Evolutionary conservation across 768 basidiomycete genomes (phyloP).

Genomic region (Zangia roseola): DNA sequence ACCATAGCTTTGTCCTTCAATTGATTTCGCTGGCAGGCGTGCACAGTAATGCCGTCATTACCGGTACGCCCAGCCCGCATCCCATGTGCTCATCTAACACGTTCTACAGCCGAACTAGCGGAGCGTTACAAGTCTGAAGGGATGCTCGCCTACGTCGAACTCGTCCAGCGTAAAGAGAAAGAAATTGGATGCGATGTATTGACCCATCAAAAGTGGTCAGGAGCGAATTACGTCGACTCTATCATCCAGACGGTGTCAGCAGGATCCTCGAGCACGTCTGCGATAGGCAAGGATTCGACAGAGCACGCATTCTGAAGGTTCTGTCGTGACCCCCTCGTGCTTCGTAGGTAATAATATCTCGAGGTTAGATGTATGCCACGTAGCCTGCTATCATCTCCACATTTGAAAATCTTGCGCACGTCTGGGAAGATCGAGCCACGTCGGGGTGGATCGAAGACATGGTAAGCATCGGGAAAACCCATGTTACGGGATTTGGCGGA

Average conservation of each 20-base stretch:
- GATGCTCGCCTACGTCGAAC: slow-evolving; percentile 90
- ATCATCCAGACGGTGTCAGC: slow-evolving; percentile 83
- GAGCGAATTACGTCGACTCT: slow-evolving; percentile 86
- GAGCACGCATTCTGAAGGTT: slow-evolving; percentile 70
- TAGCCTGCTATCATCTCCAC: neutral
- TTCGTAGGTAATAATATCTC: neutral
- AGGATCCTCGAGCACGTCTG: slow-evolving; percentile 84
- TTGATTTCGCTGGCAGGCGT: slow-evolving; percentile 88
- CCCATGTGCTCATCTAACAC: slow-evolving; percentile 4
- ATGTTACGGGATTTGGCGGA: no score
- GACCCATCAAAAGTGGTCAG: slow-evolving; percentile 96
- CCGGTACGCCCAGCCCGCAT: slow-evolving; percentile 46
- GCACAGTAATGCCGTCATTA: slow-evolving; percentile 77
- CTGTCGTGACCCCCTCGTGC: neutral
- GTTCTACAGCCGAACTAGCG: slow-evolving; percentile 67
- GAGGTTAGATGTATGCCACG: slow-evolving; percentile 2
- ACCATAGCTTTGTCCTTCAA: slow-evolving; percentile 78
- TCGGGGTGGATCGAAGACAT: slow-evolving; percentile 4
- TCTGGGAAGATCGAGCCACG: slow-evolving; percentile 5
- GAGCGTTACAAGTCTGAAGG: slow-evolving; percentile 80
- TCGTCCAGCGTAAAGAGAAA: slow-evolving; percentile 85
- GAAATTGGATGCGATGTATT: slow-evolving; percentile 87
- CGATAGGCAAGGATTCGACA: slow-evolving; percentile 84
- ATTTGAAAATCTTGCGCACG: neutral
- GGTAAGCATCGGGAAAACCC: neutral